Percentiles rank a stretch among this genome's conserved stretches.
Evolutionary conservation across 2,329 filamentous ascomycete species (phyloP).

Genomic region (Myrmaecium sp.): DNA sequence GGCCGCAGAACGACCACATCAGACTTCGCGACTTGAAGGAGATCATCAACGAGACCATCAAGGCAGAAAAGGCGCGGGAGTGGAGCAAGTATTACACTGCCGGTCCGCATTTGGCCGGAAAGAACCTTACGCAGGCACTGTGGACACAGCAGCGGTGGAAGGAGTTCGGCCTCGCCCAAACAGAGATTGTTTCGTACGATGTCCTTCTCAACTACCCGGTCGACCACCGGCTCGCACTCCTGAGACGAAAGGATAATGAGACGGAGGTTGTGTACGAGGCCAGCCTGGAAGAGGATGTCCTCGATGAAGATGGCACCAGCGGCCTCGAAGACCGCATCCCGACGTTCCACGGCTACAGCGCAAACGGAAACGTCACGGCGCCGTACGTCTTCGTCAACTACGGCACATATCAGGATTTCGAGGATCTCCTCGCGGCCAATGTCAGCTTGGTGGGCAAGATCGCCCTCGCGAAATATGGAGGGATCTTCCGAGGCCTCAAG

Average conservation of each 20-base stretch:
- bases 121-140: constrained; percentile 33
- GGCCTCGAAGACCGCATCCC: constrained; percentile 57
- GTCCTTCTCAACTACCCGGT: constrained; percentile 35
- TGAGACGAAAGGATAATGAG: constrained; percentile 20
- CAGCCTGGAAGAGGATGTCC: constrained; percentile 64
- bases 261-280: constrained; percentile 54
- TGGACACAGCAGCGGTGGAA: constrained; percentile 34
- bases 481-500: constrained; percentile 77
- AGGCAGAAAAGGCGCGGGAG: constrained; percentile 31
- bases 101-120: constrained; percentile 33
- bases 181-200: constrained; percentile 31
- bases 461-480: constrained; percentile 70
- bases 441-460: constrained; percentile 71
- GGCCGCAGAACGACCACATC: constrained; percentile 29
- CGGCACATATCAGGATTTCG: constrained; percentile 70
- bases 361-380: constrained; percentile 78
- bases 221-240: constrained; percentile 27
- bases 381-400: constrained; percentile 83
- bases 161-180: constrained; percentile 29
- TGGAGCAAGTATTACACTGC: constrained; percentile 35
- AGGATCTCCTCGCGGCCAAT: constrained; percentile 61
- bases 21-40: constrained; percentile 37
- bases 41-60: constrained; percentile 37
- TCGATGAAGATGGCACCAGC: constrained; percentile 69
- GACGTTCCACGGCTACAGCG: constrained; percentile 90